Evolutionary conservation across 2,329 filamentous ascomycete species (phyloP), one percentile per base, ranked within the genome.

Genomic region (Fusarium sp.): DNA sequence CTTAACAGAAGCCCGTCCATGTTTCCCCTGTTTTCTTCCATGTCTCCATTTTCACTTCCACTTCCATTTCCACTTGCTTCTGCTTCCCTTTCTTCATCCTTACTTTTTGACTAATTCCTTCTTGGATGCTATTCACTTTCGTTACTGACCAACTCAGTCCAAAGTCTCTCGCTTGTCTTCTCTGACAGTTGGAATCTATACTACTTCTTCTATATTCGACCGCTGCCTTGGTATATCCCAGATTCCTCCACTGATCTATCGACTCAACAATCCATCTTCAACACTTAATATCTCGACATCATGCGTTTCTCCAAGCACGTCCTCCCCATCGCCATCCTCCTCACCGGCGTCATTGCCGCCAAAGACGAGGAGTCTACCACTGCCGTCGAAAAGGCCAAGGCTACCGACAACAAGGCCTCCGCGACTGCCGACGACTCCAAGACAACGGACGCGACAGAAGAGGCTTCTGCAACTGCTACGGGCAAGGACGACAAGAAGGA

Each of bases 251-350:
- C 28, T 39, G 42, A 22, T 66, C 50, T 45, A 54, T 64, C 44
- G 42, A 56, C 54, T 55, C 65, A 36, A 51, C 47, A 38, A 66
- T 24, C 42, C 45, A 56, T 62, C 44, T 67, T 60, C 14, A 26
- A 39, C 38, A 47, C 26, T 54, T n/a, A 44, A 36, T 47, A 50
- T 8, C 35, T 51, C 45, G 58, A 30, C 74, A 78, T 36, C 64
- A 79, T 79, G 77, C 77, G 73, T 55, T 65, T 79, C 75, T 74
- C 75, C 26, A 73, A 77, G 72, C 75, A 78, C 61, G 48, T 79
- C 36, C 73, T 79, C 30, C 77, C 77, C 22, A 60, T 78, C 8
- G 73, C 74, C 30, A 66, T 79, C 47, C 60, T 79, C 64, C 64
- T 79, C 44, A 75, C 74, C 18, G 61, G 74, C 20, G 75, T 72